Base-by-base conservation (phyloP, 208 protist species). In the Endotrypanum monterogeii region DNA sequence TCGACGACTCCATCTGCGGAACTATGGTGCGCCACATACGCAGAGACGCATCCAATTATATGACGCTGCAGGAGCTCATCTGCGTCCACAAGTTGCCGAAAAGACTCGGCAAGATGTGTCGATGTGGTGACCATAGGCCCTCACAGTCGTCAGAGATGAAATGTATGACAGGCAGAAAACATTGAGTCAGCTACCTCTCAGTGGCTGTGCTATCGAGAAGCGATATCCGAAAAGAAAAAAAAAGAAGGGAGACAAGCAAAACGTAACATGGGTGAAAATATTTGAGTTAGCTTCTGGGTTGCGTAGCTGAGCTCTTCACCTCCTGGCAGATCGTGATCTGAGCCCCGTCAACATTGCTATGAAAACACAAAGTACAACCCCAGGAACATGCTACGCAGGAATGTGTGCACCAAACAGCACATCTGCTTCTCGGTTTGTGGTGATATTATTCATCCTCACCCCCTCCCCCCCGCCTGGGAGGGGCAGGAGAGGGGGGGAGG, bases 1-100 rank as follows among this genome's bases (percentile, higher is more conserved):
- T 9, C 18, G 32, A 37, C 39, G 60, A 46, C 14, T 6, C 23
- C 37, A 23, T 16, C 20, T 11, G 32, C 28, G 37, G 60, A 25
- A 30, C 44, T 37, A 30, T 65, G 37, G 8, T 30, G 32, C 44
- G 63, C 39, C 35, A 44, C 48, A 14, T 58, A 32, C 8, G 66
- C 39, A 37, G 66, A 58, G 18, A 70, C 50, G 23, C 66, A 18
- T 20, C n/a, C 39, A 1, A 70, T 44, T 41, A 70, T 70, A 50
- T 55, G 50, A 25, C 9, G 66, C 39, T 70, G 66, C 66, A 70
- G 35, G 20, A 2, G 18, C 25, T 46, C 20, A 25, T 70, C 66
- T 14, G 63, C 44, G 12, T 68, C 63, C 25, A 68, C 39, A 25
- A 68, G 63, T 44, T 25, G 12, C 41, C 16, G 44, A 14, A 68